Evolutionary conservation across 768 basidiomycete genomes (phyloP), one percentile per base, ranked within the genome.

Genomic region (Naganishia vishniacii): DNA sequence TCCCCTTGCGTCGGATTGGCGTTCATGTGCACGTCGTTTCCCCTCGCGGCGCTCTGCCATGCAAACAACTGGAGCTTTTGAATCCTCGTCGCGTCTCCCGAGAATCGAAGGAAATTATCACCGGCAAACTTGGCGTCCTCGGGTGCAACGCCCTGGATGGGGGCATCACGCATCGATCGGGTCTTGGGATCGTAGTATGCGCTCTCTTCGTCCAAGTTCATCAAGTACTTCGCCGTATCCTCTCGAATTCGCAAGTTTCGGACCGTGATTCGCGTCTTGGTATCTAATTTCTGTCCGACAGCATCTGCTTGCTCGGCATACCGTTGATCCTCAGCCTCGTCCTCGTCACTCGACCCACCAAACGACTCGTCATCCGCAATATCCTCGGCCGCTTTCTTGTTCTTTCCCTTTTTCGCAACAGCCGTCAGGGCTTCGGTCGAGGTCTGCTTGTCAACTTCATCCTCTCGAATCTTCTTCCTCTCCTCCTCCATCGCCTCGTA

Each of bases 121-220:
- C 95, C 95, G 32, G 92, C 91, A 73, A 97, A 99, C 72, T 81
- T 81, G 62, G 68, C 69, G 70, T 75, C 59, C 18, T 62, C 62
- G 11, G 44, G 48, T 68, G 46, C 44, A 26, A 46, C 63, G 23
- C 85, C 83, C 75, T 84, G 84, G 15, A 86, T 65, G 0, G 94
- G 95, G 44, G 94, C 93, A 72, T 99, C 95, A 78, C 95, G 88
- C 95, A 99, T 99, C 7, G 94, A 97, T 73, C 95, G 87, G 13
- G 95, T 98, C 81, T 99, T 99, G 48, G 95, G 95, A 74, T 99
- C 95, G 75, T 99, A 99, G 80, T 98, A 97, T 9, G 95, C 95
- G 71, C 89, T 91, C 0, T 90, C 87, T 0, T 88, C 88, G 77
- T 98, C 92, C 76, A 99, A 77, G 75, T 98, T 99, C 77, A 94